These are phyloP conservation scores for Babesia sp. DNA, from an alignment of 169 alveolate species.

Conservation along the genomic window DNA sequence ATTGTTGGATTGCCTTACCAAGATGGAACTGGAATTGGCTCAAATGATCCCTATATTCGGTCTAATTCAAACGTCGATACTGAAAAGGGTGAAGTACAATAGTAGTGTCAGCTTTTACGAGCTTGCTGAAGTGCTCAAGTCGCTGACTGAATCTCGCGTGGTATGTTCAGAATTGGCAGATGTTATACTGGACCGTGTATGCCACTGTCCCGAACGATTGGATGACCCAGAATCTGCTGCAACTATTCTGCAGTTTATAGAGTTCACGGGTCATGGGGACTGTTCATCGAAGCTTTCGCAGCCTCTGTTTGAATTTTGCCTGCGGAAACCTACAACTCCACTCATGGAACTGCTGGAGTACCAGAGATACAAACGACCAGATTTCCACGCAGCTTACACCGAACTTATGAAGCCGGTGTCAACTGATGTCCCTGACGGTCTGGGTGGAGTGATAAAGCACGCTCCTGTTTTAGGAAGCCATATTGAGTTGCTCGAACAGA, in stretches of 20 bases:
- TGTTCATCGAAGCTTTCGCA: slow-evolving; percentile 24
- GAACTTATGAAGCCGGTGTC: slow-evolving; percentile 18
- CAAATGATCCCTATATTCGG: slow-evolving; percentile 9
- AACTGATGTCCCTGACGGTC: slow-evolving; percentile 12
- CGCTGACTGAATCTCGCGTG: slow-evolving; percentile 38
- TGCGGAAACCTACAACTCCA: slow-evolving; percentile 13
- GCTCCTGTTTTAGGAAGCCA: not conserved
- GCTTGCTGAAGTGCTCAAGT: slow-evolving; percentile 17
- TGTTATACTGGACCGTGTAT: slow-evolving; percentile 31
- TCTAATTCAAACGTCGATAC: slow-evolving; percentile 22
- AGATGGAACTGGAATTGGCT: slow-evolving; percentile 6
- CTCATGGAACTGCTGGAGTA: slow-evolving; percentile 38
- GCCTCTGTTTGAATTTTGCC: slow-evolving; percentile 50
- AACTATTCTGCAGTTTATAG: slow-evolving; percentile 16
- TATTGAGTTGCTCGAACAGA: not conserved
- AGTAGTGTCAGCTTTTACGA: slow-evolving; percentile 15
- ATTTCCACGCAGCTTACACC: slow-evolving; percentile 20
- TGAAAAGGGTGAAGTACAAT: slow-evolving; percentile 8
- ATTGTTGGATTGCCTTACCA: slow-evolving; percentile 21
- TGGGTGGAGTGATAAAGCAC: slow-evolving; percentile 11
- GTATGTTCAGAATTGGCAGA: slow-evolving; percentile 22
- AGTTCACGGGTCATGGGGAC: slow-evolving; percentile 20
- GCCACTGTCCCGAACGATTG: slow-evolving; percentile 17
- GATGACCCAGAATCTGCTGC: slow-evolving; percentile 40
- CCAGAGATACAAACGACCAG: slow-evolving; percentile 27